A percentile compares a stretch with the other conserved stretches of the same genome.
Evolutionary conservation across 2,329 filamentous ascomycete species (phyloP).

Genomic region (Diaporthe citri): DNA sequence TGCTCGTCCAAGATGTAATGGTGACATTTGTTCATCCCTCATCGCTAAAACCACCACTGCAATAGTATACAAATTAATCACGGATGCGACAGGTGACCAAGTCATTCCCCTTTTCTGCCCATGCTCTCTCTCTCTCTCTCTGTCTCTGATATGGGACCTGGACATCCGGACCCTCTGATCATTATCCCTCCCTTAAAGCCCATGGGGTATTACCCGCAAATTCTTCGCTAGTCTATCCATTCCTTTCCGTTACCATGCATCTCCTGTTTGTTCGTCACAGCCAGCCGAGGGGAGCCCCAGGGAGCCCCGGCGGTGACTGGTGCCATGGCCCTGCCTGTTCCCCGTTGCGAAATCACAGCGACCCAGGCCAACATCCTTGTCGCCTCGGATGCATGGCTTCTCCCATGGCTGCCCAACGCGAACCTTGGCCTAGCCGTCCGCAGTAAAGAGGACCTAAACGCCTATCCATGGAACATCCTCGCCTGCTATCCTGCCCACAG

Average conservation of each 20-base stretch:
- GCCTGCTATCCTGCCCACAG: background rate
- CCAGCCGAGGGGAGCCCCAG: background rate
- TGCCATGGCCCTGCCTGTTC: background rate
- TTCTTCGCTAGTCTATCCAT: conserved; percentile 22
- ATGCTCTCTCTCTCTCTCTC: background rate
- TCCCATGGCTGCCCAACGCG: background rate
- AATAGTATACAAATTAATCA: conserved; percentile 25
- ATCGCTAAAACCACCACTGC: background rate
- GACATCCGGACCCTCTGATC: background rate
- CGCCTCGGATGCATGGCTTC: background rate
- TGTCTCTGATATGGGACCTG: background rate
- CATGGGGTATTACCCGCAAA: conserved; percentile 8
- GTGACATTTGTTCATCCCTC: background rate
- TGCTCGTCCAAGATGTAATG: background rate
- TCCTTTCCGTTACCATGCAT: conserved; percentile 11
- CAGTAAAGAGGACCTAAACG: background rate
- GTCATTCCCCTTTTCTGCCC: background rate
- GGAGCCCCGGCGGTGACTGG: background rate
- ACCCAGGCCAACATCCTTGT: background rate
- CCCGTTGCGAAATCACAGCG: background rate
- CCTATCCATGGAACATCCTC: background rate
- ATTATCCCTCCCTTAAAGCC: background rate
- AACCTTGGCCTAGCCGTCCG: background rate
- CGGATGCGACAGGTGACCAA: background rate
- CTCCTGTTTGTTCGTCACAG: conserved; percentile 1